phyloP scores from a whole-genome alignment of 805 yeast species.

The Yamadazyma laniorum region DNA sequence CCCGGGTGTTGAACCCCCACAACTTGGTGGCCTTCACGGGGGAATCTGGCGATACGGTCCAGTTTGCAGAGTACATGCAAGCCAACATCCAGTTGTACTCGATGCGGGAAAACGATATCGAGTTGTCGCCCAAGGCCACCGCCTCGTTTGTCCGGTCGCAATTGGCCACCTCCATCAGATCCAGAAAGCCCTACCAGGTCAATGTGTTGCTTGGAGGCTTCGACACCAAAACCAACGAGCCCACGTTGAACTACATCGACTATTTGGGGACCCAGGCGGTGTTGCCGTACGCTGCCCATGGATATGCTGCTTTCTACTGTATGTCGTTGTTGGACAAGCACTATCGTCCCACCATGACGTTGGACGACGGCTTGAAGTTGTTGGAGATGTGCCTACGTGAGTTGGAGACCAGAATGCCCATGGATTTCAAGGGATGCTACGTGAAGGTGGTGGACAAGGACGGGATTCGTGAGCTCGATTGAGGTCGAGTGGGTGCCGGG shows the following conservation, averaged over 20 bases:
- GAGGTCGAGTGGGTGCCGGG: no score
- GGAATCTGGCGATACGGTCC: constrained; percentile 94
- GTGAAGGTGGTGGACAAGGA: constrained; percentile 65
- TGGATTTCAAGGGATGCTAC: constrained; percentile 87
- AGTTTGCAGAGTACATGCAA: constrained; percentile 90
- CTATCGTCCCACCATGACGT: constrained; percentile 70
- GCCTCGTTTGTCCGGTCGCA: constrained; percentile 86
- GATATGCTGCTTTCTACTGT: constrained; percentile 96
- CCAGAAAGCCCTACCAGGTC: constrained; percentile 91
- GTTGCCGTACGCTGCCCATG: constrained; percentile 96
- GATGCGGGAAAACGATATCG: constrained; percentile 76
- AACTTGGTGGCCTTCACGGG: constrained; percentile 88
- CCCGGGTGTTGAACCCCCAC: constrained; percentile 66
- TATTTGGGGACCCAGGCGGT: constrained; percentile 89
- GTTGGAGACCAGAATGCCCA: constrained; percentile 80
- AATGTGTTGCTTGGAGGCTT: constrained; percentile 86
- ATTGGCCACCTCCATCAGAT: constrained; percentile 82
- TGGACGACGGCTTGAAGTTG: constrained; percentile 76
- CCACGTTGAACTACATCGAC: constrained; percentile 85
- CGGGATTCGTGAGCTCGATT: constrained; percentile 28
- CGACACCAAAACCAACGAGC: constrained; percentile 55
- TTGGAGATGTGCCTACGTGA: constrained; percentile 74
- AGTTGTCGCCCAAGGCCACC: constrained; percentile 79
- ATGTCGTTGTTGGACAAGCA: constrained; percentile 88
- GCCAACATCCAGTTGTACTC: constrained; percentile 88